phyloP scores from a whole-genome alignment of 1,284 basidiomycete genomes.

The Schizophyllum commune region DNA sequence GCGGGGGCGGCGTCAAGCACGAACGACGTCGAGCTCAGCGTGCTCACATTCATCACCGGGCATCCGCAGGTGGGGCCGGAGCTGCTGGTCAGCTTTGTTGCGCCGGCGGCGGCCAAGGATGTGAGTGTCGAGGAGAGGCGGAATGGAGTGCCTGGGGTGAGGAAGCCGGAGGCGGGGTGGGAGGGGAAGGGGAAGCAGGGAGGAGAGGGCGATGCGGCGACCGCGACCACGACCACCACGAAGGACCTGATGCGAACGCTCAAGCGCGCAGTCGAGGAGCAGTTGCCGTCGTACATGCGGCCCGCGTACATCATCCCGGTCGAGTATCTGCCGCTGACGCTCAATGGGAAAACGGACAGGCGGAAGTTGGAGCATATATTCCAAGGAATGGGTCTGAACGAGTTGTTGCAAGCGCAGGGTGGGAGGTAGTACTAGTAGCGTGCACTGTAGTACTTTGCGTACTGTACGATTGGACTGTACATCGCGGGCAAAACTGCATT shows the following conservation, averaged over 20 bases:
- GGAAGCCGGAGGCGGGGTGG: conserved; percentile 1
- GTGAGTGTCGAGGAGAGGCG: conserved; percentile 8
- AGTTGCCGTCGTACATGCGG: conserved; percentile 10
- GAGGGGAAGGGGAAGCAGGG: not conserved
- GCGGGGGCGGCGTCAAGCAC: conserved; percentile 13
- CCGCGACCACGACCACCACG: too few species aligned
- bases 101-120: conserved; percentile 10
- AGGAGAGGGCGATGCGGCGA: too few species aligned
- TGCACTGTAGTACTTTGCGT: not conserved
- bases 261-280: conserved; percentile 6
- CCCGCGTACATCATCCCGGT: conserved; percentile 11
- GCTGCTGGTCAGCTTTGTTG: conserved; percentile 33
- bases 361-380: conserved; percentile 6
- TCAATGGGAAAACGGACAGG: conserved; percentile 13
- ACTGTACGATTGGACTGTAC: not conserved
- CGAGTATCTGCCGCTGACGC: conserved; percentile 10
- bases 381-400: conserved; percentile 2
- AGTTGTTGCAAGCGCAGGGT: conserved; percentile 2
- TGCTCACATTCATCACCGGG: conserved; percentile 28
- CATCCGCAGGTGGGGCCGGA: conserved; percentile 30
- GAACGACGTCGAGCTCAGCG: conserved; percentile 20
- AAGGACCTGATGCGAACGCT: conserved; percentile 2
- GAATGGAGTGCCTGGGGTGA: conserved; percentile 4
- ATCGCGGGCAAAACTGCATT: not conserved
- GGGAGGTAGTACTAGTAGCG: not conserved